Evolutionary conservation across 768 basidiomycete species (phyloP), one percentile per base, ranked within the genome.

Genomic region (Phlegmacium glaucopus): DNA sequence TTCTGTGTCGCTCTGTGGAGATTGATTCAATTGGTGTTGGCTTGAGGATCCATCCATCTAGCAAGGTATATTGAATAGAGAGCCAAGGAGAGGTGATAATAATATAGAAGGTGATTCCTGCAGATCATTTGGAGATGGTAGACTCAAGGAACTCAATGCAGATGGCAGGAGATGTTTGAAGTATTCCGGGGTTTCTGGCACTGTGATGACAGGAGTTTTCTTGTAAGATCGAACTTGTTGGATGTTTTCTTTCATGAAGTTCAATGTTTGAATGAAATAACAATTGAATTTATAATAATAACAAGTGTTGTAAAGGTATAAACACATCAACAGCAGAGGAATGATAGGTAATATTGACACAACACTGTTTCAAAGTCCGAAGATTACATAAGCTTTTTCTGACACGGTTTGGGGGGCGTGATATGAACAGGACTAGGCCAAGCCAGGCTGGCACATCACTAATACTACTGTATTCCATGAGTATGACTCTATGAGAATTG

Each of bases 121-220:
- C 8, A 13, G 8, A 32, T 39, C 17, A 39, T 39, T 39, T 39
- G 38, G 18, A 22, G 38, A 39, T 8, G 38, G 15, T 13, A 17
- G 17, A 32, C 8, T 8, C 13, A 13, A 32, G 30, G 30, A 32
- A 32, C 30, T 32, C 30, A 13, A 32, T 8, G 30, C 30, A 8
- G 30, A 13, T 13, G 30, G 13, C 30, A 32, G 9, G 13, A 32
- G 30, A 32, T 13, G 30, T 32, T 13, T 13, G 30, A 32, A 13
- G 30, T 32, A 32, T 13, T 32, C 30, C 13, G 44, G 15, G 29
- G 35, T 28, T 11, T 36, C 44, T 45, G 44, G 44, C 8, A 45
- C 44, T 25, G 17, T 39, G 37, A 45, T 39, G 22, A 35, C 18
- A 22, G 44, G 44, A 41, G 46, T 45, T 45, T 45, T 45, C 34